Evolutionary conservation across 139 green algal genomes (phyloP).

Genomic region (Closterium sp.): DNA sequence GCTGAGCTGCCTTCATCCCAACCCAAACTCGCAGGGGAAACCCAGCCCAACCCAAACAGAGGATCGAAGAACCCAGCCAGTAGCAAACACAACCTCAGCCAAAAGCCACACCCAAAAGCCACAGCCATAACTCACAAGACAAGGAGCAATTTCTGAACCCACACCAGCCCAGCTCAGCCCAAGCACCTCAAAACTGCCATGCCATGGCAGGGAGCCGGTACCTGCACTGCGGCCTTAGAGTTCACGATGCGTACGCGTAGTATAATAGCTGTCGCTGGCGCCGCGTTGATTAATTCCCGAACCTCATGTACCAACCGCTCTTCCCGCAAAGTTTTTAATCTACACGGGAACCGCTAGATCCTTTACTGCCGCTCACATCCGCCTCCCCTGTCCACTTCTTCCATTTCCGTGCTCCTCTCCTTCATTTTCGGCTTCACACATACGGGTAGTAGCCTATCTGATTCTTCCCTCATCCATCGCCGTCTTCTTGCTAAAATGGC

Average conservation of each 20-base stretch:
- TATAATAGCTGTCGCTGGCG: no score
- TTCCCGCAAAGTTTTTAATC: not conserved
- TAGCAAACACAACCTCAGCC: no score
- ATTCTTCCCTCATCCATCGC: not conserved
- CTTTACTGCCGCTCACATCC: not conserved
- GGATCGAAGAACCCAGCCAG: no score
- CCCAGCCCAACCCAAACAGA: no score
- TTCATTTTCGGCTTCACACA: not conserved
- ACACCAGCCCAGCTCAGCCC: not conserved
- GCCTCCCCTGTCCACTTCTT: not conserved
- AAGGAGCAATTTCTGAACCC: not conserved
- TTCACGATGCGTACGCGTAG: not conserved
- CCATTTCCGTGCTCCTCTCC: not conserved
- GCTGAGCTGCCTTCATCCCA: no score
- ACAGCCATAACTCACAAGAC: not conserved
- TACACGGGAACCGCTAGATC: not conserved
- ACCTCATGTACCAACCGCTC: not conserved
- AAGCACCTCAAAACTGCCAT: not conserved
- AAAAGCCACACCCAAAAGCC: not conserved
- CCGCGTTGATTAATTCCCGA: not conserved
- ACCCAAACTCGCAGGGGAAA: no score
- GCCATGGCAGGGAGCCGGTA: not conserved
- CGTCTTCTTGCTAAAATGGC: not conserved
- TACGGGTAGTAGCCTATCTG: not conserved
- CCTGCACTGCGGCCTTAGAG: not conserved